Conservation (phyloP, 176 grass and related monocot species). For the Bolboschoenus planiculmis region DNA sequence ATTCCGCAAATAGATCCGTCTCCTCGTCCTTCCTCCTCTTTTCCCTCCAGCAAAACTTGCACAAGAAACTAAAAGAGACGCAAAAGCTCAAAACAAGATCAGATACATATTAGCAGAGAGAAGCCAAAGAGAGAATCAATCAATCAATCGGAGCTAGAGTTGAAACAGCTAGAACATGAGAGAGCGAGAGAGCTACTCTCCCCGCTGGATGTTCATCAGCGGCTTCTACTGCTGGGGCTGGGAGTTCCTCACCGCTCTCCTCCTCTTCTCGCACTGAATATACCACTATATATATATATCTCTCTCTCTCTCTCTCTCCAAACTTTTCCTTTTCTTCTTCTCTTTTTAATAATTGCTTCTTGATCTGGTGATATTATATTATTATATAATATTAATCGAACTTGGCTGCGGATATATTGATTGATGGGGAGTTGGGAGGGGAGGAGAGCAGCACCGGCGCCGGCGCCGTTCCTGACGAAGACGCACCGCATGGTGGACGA, state of each 20-base stretch:
- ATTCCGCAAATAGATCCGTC: background rate
- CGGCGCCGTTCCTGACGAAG: conserved; percentile 87
- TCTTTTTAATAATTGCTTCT: background rate
- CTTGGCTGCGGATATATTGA: background rate
- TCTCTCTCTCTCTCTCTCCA: background rate
- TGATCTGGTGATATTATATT: conserved; percentile 4
- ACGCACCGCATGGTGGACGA: conserved; percentile 87
- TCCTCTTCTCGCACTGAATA: conserved; percentile 65
- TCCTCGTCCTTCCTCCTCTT: background rate
- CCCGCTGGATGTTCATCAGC: conserved; percentile 30
- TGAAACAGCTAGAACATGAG: conserved; percentile 5
- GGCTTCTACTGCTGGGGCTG: conserved; percentile 96
- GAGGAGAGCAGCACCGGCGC: conserved; percentile 31
- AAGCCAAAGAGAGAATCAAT: background rate
- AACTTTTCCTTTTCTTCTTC: background rate
- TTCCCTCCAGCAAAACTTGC: background rate
- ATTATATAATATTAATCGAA: too few relatives aligned
- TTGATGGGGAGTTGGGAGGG: background rate
- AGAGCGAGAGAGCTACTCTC: conserved; percentile 1
- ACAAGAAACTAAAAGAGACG: background rate
- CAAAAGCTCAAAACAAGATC: background rate
- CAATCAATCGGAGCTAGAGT: background rate
- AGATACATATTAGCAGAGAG: background rate
- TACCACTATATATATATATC: too few relatives aligned
- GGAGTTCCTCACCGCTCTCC: conserved; percentile 85